Evolutionary conservation across 495 filamentous ascomycete species (phyloP).

Genomic region (Penicillium canariense): DNA sequence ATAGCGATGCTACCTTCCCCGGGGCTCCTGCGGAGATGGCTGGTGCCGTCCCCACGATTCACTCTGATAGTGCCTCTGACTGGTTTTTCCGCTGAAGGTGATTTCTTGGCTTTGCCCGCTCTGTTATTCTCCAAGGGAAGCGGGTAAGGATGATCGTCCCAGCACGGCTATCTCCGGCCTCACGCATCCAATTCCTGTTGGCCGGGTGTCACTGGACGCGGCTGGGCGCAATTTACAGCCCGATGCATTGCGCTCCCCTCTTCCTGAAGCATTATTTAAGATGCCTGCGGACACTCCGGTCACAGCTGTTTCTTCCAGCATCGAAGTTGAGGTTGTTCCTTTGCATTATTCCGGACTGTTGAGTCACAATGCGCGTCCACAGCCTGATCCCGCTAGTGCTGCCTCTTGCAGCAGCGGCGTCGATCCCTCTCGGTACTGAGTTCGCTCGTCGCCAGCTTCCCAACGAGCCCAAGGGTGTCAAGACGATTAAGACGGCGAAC

Average conservation of each 20-base stretch:
- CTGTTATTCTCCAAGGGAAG: constrained; percentile 4
- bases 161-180: constrained; percentile 9
- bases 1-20: constrained; percentile 19
- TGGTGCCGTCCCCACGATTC: constrained; percentile 10
- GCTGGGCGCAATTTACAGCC: not conserved
- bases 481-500: constrained; percentile 56
- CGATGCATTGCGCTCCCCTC: not conserved
- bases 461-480: constrained; percentile 52
- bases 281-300: not conserved
- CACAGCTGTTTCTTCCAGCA: not conserved
- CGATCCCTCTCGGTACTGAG: constrained; percentile 16
- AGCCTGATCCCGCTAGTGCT: constrained; percentile 24
- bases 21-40: constrained; percentile 27
- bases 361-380: constrained; percentile 28
- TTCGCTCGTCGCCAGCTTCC: constrained; percentile 41
- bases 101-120: constrained; percentile 5
- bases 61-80: not conserved
- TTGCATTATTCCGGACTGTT: not conserved
- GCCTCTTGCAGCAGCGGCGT: constrained; percentile 25
- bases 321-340: constrained; percentile 1
- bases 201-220: not conserved
- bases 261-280: not conserved
- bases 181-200: not conserved
- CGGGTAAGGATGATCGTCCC: constrained; percentile 3
- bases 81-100: not conserved